phyloP scores from a whole-genome alignment of 306 rosid genomes.

The Sphenostylis stenocarpa region DNA sequence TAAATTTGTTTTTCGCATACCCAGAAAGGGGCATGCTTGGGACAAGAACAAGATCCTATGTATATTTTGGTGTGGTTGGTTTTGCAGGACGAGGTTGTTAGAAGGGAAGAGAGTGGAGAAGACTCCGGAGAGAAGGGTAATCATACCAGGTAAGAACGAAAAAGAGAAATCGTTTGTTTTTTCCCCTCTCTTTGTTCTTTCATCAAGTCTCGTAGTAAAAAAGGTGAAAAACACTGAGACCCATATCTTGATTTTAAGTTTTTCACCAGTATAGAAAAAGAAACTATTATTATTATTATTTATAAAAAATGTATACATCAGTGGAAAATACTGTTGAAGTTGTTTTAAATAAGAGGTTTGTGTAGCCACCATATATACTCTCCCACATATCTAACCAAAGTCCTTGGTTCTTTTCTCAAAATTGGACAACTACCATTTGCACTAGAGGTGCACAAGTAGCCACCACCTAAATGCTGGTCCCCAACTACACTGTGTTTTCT shows the following conservation, averaged over 20 bases:
- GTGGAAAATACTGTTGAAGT: slow-evolving; percentile 65
- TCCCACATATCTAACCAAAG: slow-evolving; percentile 33
- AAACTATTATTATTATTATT: not conserved
- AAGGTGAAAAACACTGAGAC: slow-evolving; percentile 51
- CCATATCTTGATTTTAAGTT: slow-evolving; percentile 36
- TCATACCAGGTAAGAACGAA: slow-evolving; percentile 52
- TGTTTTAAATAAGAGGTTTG: slow-evolving; percentile 45
- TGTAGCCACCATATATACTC: slow-evolving; percentile 46
- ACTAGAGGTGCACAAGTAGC: slow-evolving; percentile 70
- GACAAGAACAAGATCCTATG: slow-evolving; percentile 22
- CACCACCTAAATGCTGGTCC: slow-evolving; percentile 64
- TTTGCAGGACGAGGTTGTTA: slow-evolving; percentile 41
- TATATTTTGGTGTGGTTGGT: not conserved
- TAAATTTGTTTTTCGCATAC: slow-evolving; percentile 21
- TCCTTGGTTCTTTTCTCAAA: slow-evolving; percentile 35
- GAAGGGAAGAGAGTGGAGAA: slow-evolving; percentile 32
- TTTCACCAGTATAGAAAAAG: slow-evolving; percentile 25
- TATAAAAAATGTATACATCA: slow-evolving; percentile 2
- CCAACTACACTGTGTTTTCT: slow-evolving; percentile 41
- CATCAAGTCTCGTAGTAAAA: slow-evolving; percentile 58
- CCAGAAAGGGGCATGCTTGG: slow-evolving; percentile 2
- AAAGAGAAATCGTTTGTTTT: not conserved
- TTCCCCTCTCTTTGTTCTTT: slow-evolving; percentile 13
- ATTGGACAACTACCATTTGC: slow-evolving; percentile 52
- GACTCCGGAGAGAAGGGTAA: slow-evolving; percentile 41